phyloP scores from a whole-genome alignment of 2,329 filamentous ascomycete genomes.

The Aspergillus ustus region DNA sequence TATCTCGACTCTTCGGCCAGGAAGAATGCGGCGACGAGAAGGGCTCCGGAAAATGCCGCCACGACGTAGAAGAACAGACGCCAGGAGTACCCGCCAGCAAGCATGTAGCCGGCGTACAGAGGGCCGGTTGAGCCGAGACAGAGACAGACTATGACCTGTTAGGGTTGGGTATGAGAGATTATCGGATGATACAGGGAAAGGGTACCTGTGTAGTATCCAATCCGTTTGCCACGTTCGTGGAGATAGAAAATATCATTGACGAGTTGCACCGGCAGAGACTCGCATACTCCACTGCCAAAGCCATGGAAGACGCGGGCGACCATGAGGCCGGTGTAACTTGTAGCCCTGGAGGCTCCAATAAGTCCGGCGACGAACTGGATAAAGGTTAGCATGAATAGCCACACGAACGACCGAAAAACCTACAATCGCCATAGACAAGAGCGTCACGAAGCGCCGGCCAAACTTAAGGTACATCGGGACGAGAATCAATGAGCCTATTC shows the following conservation, averaged over 20 bases:
- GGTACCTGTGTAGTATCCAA: conserved; percentile 63
- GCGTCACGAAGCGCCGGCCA: conserved; percentile 50
- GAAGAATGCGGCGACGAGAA: conserved; percentile 56
- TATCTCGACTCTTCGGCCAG: conserved; percentile 67
- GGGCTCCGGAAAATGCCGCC: conserved; percentile 56
- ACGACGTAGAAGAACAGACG: conserved; percentile 66
- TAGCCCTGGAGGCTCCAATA: conserved; percentile 48
- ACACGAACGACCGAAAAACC: neutral
- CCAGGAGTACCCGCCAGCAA: conserved; percentile 63
- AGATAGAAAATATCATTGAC: conserved; percentile 56
- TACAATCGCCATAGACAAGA: conserved; percentile 47
- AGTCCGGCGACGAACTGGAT: conserved; percentile 46
- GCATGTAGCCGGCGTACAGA: conserved; percentile 65
- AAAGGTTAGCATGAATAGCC: neutral
- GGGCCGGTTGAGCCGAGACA: conserved; percentile 62
- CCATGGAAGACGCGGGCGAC: conserved; percentile 48
- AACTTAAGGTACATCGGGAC: conserved; percentile 63
- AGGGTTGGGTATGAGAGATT: neutral
- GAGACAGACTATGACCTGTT: conserved; percentile 50
- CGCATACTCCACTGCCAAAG: conserved; percentile 52
- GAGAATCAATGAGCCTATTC: conserved; percentile 55
- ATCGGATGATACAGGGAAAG: too few species aligned
- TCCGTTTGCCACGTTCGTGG: conserved; percentile 53
- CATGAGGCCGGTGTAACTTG: conserved; percentile 49
- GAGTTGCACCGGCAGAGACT: conserved; percentile 53